Evolutionary conservation across 306 rosid genomes (phyloP).

Genomic region (Gastrolobium villosum): DNA sequence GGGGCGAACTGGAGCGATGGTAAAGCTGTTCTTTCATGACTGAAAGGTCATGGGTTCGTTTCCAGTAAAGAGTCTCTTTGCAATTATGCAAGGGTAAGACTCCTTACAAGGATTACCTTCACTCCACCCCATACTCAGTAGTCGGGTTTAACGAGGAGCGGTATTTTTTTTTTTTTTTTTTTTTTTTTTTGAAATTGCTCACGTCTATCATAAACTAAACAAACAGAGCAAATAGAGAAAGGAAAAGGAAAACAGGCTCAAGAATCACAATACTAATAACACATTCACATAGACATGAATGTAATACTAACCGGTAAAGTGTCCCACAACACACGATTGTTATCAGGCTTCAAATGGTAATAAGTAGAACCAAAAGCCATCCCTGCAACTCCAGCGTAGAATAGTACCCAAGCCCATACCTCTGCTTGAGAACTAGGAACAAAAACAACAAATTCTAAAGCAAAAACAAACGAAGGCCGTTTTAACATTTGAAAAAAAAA

Average conservation of each 20-base stretch:
- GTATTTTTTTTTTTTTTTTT: too few relatives aligned
- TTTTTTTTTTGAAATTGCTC: background rate
- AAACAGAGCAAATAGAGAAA: slow-evolving; percentile 11
- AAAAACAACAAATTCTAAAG: slow-evolving; percentile 33
- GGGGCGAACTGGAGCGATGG: too few relatives aligned
- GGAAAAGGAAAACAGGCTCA: background rate
- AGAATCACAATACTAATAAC: slow-evolving; percentile 7
- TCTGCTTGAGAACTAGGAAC: slow-evolving; percentile 55
- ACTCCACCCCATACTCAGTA: too few relatives aligned
- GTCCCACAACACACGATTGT: slow-evolving; percentile 68
- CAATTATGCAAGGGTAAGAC: too few relatives aligned
- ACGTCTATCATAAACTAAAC: slow-evolving; percentile 19
- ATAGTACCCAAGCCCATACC: slow-evolving; percentile 64
- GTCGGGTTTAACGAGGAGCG: too few relatives aligned
- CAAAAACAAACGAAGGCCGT: slow-evolving; percentile 10
- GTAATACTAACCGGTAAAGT: slow-evolving; percentile 66
- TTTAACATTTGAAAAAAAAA: background rate
- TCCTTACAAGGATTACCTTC: too few relatives aligned
- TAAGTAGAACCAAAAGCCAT: slow-evolving; percentile 80
- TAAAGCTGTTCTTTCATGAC: too few relatives aligned
- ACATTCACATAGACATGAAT: background rate
- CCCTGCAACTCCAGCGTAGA: slow-evolving; percentile 61
- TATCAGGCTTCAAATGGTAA: slow-evolving; percentile 70
- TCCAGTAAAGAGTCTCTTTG: too few relatives aligned
- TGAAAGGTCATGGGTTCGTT: too few relatives aligned